phyloP scores from a whole-genome alignment of 257 asterid species.

The Lycium barbarum region DNA sequence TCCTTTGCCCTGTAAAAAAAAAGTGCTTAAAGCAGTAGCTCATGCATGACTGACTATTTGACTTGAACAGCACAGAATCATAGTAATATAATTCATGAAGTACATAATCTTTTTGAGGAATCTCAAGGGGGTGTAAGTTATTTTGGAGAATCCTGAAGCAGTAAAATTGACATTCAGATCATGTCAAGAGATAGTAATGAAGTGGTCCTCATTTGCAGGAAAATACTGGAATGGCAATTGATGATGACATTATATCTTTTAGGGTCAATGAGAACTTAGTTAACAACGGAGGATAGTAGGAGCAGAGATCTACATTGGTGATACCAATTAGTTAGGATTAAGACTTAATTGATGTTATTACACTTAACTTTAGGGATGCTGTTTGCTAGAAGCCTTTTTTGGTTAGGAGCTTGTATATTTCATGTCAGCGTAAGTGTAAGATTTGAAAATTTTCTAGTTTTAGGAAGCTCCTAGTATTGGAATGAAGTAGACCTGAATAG shows the following conservation, averaged over 20 bases:
- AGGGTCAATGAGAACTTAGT: not conserved
- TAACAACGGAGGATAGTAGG: not conserved
- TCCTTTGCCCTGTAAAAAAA: not conserved
- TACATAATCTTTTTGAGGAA: not conserved
- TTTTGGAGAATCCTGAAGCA: not conserved
- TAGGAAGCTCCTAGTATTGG: not conserved
- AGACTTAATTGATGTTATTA: not conserved
- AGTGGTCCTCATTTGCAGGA: not conserved
- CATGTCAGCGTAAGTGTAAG: not conserved
- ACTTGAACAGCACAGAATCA: not conserved
- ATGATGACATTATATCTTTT: not conserved
- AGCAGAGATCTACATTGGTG: not conserved
- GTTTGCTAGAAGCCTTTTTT: not conserved
- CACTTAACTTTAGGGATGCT: not conserved
- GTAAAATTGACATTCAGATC: not conserved
- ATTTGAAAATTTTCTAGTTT: not conserved
- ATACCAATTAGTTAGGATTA: not conserved
- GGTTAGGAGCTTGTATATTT: slow-evolving; percentile 1
- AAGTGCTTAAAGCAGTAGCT: not conserved
- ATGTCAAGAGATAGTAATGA: not conserved
- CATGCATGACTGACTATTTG: not conserved
- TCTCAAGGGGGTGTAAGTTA: not conserved
- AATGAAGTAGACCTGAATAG: not conserved
- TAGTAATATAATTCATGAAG: not conserved
- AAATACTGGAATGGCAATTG: not conserved